phyloP scores from a whole-genome alignment of 306 rosid genomes.

The Styphnolobium japonicum region DNA sequence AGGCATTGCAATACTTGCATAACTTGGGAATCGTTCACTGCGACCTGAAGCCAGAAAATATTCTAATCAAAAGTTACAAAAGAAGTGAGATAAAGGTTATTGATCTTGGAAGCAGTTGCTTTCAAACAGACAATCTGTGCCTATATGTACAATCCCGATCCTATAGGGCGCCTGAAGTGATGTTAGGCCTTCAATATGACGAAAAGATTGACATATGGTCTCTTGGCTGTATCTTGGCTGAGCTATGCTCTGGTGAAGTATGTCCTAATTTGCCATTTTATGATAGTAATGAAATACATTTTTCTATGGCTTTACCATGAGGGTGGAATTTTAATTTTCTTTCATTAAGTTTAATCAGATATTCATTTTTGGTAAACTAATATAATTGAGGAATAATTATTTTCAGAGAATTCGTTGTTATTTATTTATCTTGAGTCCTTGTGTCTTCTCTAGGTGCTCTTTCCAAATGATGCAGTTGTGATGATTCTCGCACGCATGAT shows the following conservation, averaged over 20 bases:
- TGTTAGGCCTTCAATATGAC: slow-evolving; percentile 88
- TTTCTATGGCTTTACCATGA: neutral
- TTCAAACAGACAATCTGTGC: slow-evolving; percentile 77
- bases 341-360: neutral
- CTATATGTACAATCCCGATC: slow-evolving; percentile 96
- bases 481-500: slow-evolving; percentile 86
- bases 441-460: slow-evolving; percentile 66
- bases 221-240: slow-evolving; percentile 95
- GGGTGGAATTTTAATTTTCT: neutral
- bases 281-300: slow-evolving; percentile 4
- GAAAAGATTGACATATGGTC: slow-evolving; percentile 97
- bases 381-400: neutral
- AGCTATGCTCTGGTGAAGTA: slow-evolving; percentile 95
- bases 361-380: neutral
- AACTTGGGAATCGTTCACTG: slow-evolving; percentile 87
- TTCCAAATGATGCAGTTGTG: slow-evolving; percentile 74
- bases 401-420: neutral
- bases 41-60: slow-evolving; percentile 94
- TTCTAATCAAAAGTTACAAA: slow-evolving; percentile 81
- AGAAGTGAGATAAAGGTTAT: slow-evolving; percentile 90
- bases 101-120: slow-evolving; percentile 99
- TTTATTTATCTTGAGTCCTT: neutral
- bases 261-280: slow-evolving; percentile 26
- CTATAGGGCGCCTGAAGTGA: slow-evolving; percentile 98
- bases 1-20: slow-evolving; percentile 92